phyloP scores from a whole-genome alignment of 2,329 filamentous ascomycete genomes.

The Microcyclospora tardicrescens region DNA sequence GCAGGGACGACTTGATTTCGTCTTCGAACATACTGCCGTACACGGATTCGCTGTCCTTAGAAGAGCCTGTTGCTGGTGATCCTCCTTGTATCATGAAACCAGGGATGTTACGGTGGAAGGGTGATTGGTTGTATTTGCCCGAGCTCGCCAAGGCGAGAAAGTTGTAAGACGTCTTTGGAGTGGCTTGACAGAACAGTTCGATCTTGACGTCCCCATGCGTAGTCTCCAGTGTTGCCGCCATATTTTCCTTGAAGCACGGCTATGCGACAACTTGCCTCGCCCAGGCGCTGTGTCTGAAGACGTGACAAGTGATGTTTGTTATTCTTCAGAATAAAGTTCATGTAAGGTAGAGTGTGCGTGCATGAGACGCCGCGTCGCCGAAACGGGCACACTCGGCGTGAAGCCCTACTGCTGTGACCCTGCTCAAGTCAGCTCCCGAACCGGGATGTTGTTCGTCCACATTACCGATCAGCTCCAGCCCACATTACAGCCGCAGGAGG shows the following conservation, averaged over 20 bases:
- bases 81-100: slow-evolving; percentile 72
- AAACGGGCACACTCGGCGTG: too few species aligned
- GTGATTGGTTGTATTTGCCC: slow-evolving; percentile 59
- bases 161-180: slow-evolving; percentile 83
- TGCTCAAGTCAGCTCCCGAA: too few species aligned
- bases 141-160: slow-evolving; percentile 79
- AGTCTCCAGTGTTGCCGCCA: slow-evolving; percentile 60
- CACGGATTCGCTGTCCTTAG: slow-evolving; percentile 46
- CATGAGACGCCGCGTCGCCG: too few species aligned
- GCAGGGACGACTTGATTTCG: slow-evolving; percentile 62
- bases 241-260: slow-evolving; percentile 8
- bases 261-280: too few species aligned
- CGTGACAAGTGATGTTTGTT: too few species aligned
- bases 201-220: slow-evolving; percentile 83
- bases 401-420: too few species aligned
- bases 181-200: slow-evolving; percentile 89
- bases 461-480: too few species aligned
- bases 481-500: too few species aligned
- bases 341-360: too few species aligned
- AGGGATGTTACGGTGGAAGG: slow-evolving; percentile 69
- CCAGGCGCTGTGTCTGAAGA: too few species aligned
- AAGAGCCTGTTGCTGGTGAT: slow-evolving; percentile 34
- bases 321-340: too few species aligned
- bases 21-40: slow-evolving; percentile 63
- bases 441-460: too few species aligned